Evolutionary conservation across 257 asterid species (phyloP).

Genomic region (Ligustrum vulgare): DNA sequence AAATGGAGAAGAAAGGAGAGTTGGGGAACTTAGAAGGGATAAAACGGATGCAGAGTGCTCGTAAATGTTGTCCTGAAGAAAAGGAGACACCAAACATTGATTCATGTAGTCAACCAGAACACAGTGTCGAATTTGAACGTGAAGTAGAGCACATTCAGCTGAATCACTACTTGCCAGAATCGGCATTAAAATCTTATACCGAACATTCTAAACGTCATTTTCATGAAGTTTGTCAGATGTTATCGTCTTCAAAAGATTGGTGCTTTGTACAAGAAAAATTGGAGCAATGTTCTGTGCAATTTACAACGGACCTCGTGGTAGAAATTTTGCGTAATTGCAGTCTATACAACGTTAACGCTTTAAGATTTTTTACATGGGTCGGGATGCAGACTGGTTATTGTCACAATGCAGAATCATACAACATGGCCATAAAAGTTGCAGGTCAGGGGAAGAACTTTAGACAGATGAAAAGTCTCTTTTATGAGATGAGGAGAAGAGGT

Average conservation of each 20-base stretch:
- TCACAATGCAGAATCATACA: constrained; percentile 59
- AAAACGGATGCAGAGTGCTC: constrained; percentile 34
- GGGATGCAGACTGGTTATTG: constrained; percentile 53
- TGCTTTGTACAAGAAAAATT: constrained; percentile 51
- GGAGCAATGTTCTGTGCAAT: constrained; percentile 44
- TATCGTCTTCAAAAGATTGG: constrained; percentile 64
- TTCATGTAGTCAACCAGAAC: constrained; percentile 25
- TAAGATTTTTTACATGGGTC: constrained; percentile 74
- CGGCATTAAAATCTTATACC: constrained; percentile 20
- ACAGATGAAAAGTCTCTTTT: constrained; percentile 69
- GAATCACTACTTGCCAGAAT: constrained; percentile 17
- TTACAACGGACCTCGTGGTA: constrained; percentile 55
- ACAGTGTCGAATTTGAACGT: constrained; percentile 14
- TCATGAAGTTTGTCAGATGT: constrained; percentile 40
- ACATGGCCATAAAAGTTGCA: constrained; percentile 75
- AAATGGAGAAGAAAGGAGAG: constrained; percentile 60
- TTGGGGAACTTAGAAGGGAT: constrained; percentile 36
- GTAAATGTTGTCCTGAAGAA: constrained; percentile 20
- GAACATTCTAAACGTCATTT: constrained; percentile 32
- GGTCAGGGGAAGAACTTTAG: constrained; percentile 84
- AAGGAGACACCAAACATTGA: constrained; percentile 18
- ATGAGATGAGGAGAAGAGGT: constrained; percentile 72
- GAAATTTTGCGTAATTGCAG: constrained; percentile 50
- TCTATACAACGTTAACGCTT: constrained; percentile 45
- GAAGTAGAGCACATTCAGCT: constrained; percentile 23